These are phyloP conservation scores for Neoarthrinium moseri DNA, from an alignment of 2,329 filamentous ascomycete genomes.

Conservation along the genomic window DNA sequence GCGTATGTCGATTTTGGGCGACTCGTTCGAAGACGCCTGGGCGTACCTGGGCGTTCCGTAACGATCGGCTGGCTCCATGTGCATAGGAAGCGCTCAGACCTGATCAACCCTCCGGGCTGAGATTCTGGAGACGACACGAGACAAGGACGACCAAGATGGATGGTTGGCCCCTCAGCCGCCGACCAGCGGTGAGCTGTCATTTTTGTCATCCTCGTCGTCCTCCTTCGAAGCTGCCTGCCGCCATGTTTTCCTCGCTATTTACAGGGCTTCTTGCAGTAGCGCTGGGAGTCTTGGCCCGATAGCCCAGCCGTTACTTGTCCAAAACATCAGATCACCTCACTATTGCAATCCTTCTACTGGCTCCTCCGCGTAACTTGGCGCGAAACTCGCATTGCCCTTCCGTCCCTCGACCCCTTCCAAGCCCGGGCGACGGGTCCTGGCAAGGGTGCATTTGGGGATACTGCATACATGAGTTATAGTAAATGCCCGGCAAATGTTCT, in stretches of 20 bases:
- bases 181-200: slow-evolving; percentile 8
- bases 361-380: neutral
- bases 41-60: neutral
- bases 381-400: too few species aligned
- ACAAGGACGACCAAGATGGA: too few species aligned
- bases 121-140: too few species aligned
- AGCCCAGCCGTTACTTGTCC: neutral
- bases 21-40: neutral
- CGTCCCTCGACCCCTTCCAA: too few species aligned
- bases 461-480: too few species aligned
- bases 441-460: too few species aligned
- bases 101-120: too few species aligned
- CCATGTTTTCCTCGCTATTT: neutral
- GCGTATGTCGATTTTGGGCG: neutral
- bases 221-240: neutral
- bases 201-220: too few species aligned
- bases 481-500: too few species aligned
- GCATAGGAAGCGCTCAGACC: neutral
- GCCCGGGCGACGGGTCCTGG: too few species aligned
- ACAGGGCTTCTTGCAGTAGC: neutral
- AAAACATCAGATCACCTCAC: slow-evolving; percentile 1
- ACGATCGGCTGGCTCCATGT: neutral
- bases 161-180: too few species aligned
- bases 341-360: slow-evolving; percentile 1
- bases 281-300: neutral